Percentiles rank a stretch among this genome's conserved stretches.
Conservation (phyloP, 2,329 filamentous ascomycete species). For the Aspergillus luchuensis region DNA sequence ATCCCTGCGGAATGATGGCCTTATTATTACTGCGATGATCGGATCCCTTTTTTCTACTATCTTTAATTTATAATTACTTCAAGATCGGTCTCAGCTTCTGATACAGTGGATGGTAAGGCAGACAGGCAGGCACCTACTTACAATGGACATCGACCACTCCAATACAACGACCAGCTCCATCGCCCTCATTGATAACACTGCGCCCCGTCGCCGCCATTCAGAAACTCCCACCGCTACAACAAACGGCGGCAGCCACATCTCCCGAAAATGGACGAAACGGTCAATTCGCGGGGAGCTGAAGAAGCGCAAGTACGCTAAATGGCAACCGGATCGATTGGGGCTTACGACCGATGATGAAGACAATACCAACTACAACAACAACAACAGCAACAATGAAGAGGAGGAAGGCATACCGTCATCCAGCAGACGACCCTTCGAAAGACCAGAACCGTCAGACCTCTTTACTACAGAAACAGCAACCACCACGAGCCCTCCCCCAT, state of each 20-base stretch:
- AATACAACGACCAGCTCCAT: conserved; percentile 25
- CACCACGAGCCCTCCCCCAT: background rate
- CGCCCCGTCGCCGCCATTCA: conserved; percentile 27
- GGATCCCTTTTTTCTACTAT: too few species aligned
- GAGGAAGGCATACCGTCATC: background rate
- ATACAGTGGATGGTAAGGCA: too few species aligned
- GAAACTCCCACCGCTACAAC: conserved; percentile 14
- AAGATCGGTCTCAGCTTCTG: too few species aligned
- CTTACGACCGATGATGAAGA: conserved; percentile 30
- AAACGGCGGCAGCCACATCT: conserved; percentile 17
- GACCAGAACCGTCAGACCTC: conserved; percentile 10
- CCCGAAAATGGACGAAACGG: conserved; percentile 23
- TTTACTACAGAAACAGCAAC: background rate
- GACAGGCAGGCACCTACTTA: too few species aligned
- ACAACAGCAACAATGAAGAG: conserved; percentile 12
- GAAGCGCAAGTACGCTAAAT: conserved; percentile 52
- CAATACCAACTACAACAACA: conserved; percentile 21
- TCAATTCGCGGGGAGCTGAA: conserved; percentile 44
- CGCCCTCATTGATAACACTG: conserved; percentile 45
- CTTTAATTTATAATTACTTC: too few species aligned
- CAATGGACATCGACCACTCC: background rate
- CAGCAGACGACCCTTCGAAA: conserved; percentile 10
- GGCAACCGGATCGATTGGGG: conserved; percentile 60
- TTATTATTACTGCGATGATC: too few species aligned
- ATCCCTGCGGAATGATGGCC: too few species aligned